A percentile compares a stretch with the other conserved stretches of the same genome.
These are phyloP conservation scores for Phycomyces blakesleeanus DNA, from an alignment of 192 early-diverging fungal genomes.

Conservation along the genomic window DNA sequence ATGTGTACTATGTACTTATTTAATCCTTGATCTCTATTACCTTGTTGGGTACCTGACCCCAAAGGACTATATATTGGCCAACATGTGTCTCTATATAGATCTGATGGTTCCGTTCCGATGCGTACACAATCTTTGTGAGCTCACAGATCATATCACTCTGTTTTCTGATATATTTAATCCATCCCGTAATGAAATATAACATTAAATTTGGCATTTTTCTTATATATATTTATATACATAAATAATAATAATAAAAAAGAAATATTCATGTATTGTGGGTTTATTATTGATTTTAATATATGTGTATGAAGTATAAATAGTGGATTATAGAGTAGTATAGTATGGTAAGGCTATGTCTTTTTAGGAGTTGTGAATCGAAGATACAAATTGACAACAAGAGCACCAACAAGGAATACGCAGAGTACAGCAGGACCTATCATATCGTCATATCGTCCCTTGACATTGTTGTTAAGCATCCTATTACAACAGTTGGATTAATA, in stretches of 20 bases:
- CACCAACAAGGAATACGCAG: slow-evolving; percentile 60
- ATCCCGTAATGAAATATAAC: neutral
- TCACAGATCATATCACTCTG: slow-evolving; percentile 12
- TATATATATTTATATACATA: no score
- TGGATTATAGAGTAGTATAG: no score
- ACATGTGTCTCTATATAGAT: slow-evolving; percentile 25
- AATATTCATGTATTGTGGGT: no score
- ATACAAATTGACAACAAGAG: slow-evolving; percentile 39
- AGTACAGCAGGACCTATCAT: slow-evolving; percentile 66
- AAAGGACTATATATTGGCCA: slow-evolving; percentile 25
- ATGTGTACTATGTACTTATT: slow-evolving; percentile 14
- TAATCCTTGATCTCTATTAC: slow-evolving; percentile 25
- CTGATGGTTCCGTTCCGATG: slow-evolving; percentile 25
- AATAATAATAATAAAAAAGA: no score
- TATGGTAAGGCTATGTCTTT: no score
- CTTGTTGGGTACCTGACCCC: slow-evolving; percentile 13
- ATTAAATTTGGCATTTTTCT: no score
- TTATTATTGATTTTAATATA: no score
- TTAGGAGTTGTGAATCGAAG: slow-evolving; percentile 10
- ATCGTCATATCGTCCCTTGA: slow-evolving; percentile 70
- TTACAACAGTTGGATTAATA: neutral
- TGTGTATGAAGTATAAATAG: no score
- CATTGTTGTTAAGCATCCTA: slow-evolving; percentile 23
- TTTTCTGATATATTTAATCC: slow-evolving; percentile 18
- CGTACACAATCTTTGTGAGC: slow-evolving; percentile 30